Evolutionary conservation across 257 asterid genomes (phyloP).

Genomic region (Parsonsia alboflavescens): DNA sequence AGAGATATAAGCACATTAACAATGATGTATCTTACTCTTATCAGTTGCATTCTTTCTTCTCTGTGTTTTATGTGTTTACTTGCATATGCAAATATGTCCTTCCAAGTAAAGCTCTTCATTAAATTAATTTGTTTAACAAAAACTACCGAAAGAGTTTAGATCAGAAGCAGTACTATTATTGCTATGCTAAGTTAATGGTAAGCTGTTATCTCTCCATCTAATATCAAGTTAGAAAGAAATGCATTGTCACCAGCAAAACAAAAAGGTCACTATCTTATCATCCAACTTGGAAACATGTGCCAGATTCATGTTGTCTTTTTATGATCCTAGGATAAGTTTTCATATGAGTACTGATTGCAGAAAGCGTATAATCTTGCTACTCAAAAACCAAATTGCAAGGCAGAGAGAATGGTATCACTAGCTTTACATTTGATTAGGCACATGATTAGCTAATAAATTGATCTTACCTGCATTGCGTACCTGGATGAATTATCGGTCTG

Average conservation of each 20-base stretch:
- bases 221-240: too few relatives aligned
- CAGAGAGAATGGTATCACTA: not conserved
- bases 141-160: not conserved
- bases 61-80: too few relatives aligned
- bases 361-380: slow-evolving; percentile 5
- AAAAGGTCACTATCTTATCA: too few relatives aligned
- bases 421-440: not conserved
- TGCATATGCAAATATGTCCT: too few relatives aligned
- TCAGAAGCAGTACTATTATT: not conserved
- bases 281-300: too few relatives aligned
- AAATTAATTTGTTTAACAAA: not conserved
- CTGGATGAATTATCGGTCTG: slow-evolving; percentile 25
- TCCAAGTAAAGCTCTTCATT: too few relatives aligned
- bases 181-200: too few relatives aligned
- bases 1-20: not conserved
- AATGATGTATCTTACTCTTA: not conserved
- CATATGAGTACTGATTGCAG: slow-evolving; percentile 21
- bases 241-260: too few relatives aligned
- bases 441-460: not conserved
- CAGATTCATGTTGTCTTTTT: slow-evolving; percentile 23
- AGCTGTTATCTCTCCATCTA: too few relatives aligned
- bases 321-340: slow-evolving; percentile 42
- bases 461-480: slow-evolving; percentile 38
- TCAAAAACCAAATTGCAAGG: not conserved
- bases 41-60: too few relatives aligned